Percentiles rank a stretch among this genome's conserved stretches.
These are phyloP conservation scores for Monosporascus sp. DNA, from an alignment of 2,329 filamentous ascomycete genomes.

Conservation along the genomic window DNA sequence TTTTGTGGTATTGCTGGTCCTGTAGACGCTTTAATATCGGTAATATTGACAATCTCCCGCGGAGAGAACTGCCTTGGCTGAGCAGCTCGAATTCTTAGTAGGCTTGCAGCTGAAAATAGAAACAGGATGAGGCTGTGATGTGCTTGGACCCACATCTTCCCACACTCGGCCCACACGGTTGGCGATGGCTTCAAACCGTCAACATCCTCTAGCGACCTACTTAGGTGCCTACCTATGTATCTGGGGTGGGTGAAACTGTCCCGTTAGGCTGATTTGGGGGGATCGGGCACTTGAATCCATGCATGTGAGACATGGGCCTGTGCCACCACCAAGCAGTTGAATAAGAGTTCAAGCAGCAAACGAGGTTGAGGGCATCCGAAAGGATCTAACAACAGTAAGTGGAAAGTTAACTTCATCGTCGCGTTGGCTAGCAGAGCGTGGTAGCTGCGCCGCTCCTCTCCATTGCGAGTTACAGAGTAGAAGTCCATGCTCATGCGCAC, in stretches of 20 bases:
- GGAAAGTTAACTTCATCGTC: neutral
- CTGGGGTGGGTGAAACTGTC: neutral
- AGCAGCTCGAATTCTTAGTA: too few relatives aligned
- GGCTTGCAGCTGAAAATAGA: conserved; percentile 8
- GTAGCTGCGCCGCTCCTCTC: neutral
- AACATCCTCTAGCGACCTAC: neutral
- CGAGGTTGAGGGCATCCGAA: too few relatives aligned
- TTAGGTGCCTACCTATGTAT: neutral
- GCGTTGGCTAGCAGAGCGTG: neutral
- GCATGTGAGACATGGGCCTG: neutral
- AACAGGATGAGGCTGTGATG: conserved; percentile 12
- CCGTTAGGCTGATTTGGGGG: neutral
- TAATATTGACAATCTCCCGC: too few relatives aligned
- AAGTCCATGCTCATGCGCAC: too few relatives aligned
- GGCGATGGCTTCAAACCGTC: neutral
- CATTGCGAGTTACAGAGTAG: neutral
- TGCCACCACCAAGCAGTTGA: neutral
- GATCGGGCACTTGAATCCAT: too few relatives aligned
- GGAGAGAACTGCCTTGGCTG: too few relatives aligned
- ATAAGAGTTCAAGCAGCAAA: too few relatives aligned
- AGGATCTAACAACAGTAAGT: neutral
- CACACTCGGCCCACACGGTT: neutral
- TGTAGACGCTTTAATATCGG: too few relatives aligned
- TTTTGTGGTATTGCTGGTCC: too few relatives aligned
- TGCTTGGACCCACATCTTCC: neutral